phyloP scores from a whole-genome alignment of 345 rosid genomes.

The Gossypium mustelinum region DNA sequence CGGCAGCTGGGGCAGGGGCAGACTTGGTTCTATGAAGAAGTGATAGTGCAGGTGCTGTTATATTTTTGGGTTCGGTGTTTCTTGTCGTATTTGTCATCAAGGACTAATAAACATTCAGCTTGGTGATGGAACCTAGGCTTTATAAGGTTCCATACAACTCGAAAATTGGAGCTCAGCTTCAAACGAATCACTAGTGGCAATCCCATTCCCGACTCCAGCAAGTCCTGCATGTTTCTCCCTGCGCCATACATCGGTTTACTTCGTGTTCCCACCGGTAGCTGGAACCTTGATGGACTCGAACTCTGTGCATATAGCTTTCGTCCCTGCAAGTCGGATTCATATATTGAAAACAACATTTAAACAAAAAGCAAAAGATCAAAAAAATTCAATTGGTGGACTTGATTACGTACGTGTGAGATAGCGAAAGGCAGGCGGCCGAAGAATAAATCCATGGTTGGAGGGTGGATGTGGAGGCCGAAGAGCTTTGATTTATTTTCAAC shows the following conservation, averaged over 20 bases:
- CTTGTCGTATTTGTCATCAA: constrained; percentile 28
- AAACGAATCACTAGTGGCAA: constrained; percentile 49
- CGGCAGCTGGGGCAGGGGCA: not conserved
- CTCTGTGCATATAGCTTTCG: constrained; percentile 49
- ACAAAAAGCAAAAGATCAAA: not conserved
- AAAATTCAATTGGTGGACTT: not conserved
- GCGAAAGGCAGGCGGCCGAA: constrained; percentile 67
- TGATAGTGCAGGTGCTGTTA: constrained; percentile 35
- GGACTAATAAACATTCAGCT: constrained; percentile 46
- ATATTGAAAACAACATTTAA: not conserved
- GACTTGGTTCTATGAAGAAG: not conserved
- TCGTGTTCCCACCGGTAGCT: constrained; percentile 47
- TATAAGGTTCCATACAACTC: constrained; percentile 55
- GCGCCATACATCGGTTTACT: constrained; percentile 84
- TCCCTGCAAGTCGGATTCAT: constrained; percentile 28
- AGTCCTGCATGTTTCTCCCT: constrained; percentile 70
- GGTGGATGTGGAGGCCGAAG: constrained; percentile 67
- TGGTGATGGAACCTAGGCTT: constrained; percentile 51
- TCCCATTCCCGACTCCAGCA: constrained; percentile 65
- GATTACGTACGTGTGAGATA: constrained; percentile 39
- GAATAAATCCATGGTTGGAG: constrained; percentile 49
- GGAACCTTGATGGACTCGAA: constrained; percentile 34
- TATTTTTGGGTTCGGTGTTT: constrained; percentile 34
- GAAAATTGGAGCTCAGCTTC: constrained; percentile 38
- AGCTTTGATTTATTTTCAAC: constrained; percentile 76